Evolutionary conservation across 306 rosid species (phyloP), one percentile per base, ranked within the genome.

Genomic region (Spatholobus suberectus): DNA sequence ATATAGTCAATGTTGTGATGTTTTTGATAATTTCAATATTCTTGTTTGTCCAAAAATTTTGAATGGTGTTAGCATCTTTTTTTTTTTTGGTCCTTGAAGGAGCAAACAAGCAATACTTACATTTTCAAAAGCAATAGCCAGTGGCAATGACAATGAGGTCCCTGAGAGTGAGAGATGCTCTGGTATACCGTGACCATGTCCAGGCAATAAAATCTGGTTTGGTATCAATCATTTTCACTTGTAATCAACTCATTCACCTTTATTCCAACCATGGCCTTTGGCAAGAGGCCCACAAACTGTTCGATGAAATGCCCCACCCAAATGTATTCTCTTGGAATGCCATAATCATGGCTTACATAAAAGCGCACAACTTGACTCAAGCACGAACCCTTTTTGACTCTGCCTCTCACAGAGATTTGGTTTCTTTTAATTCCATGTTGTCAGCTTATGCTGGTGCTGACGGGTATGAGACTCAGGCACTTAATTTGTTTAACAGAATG

Each of bases 251-350:
- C 70, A 89, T 94, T 26, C 85, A 81, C 35, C 29, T 58, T 0
- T 94, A 89, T 38, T 89, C 91, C 0, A 89, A 23, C 4, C 81
- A 84, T 62, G 95, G 89, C 43, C 76, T 81, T 26, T 68, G 86
- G 0, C 75, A 12, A 3, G 85, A 89, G 54, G 95, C 97, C 76
- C 92, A 86, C 77, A 87, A 87, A 40, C 17, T 94, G 90, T 92
- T 94, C 32, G 95, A 94, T 18, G 92, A 88, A 90, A 94, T 91
- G 88, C 86, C 94, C 51, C 88, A 87, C 3, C 84, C 83, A 26
- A 94, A 94, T 67, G 93, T 83, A 18, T 92, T 85, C 91, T 89
- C 97, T 32, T 94, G 97, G 93, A 94, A 94, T 55, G 90, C 88
- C 72, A 87, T 92, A 55, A 90, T 92, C 61, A 86, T 82, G 44